phyloP scores from a whole-genome alignment of 169 alveolate species.

The Theileria parva region DNA sequence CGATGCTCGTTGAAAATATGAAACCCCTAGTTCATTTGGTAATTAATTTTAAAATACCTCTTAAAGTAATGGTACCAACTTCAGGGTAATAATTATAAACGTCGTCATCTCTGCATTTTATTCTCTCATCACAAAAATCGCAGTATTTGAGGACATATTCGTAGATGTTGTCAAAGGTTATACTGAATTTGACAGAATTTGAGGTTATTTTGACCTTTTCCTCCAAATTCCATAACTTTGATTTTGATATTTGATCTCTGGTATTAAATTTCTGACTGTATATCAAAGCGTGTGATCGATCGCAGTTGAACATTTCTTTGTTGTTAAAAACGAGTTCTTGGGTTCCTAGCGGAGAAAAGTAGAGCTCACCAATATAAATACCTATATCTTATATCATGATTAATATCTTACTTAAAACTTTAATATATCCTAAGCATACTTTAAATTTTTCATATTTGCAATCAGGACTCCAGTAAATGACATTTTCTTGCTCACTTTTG shows the following conservation, averaged over 20 bases:
- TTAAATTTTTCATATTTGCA: not conserved
- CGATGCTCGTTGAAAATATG: not conserved
- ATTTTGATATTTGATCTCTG: not conserved
- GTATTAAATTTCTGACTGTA: not conserved
- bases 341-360: not conserved
- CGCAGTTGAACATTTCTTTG: not conserved
- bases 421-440: not conserved
- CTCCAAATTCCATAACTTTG: not conserved
- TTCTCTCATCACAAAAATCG: not conserved
- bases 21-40: not conserved
- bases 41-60: slow-evolving; percentile 1
- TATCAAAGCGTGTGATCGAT: not conserved
- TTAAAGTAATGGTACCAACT: not conserved
- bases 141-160: not conserved
- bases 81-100: not conserved
- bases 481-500: not conserved
- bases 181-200: not conserved
- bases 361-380: not conserved
- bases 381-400: not conserved
- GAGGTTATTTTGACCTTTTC: not conserved
- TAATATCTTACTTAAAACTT: not conserved
- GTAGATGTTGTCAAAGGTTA: not conserved
- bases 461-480: slow-evolving; percentile 11
- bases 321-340: not conserved
- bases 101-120: not conserved